A percentile compares a stretch with the other conserved stretches of the same genome.
phyloP scores from a whole-genome alignment of 2,329 filamentous ascomycete species.

The Grosmannia huntii region DNA sequence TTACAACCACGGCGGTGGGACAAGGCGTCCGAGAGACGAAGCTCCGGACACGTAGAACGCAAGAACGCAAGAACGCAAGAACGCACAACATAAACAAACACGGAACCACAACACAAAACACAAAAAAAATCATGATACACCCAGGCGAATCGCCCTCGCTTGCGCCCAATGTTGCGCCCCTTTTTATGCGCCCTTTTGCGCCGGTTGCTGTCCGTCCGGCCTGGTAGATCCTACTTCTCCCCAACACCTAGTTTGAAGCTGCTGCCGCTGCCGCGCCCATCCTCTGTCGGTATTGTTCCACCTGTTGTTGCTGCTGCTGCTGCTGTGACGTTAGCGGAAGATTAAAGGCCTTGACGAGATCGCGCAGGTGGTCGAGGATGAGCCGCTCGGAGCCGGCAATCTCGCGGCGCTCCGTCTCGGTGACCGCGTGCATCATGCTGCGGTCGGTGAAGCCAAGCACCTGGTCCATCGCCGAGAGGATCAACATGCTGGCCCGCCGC shows the following conservation, averaged over 20 bases:
- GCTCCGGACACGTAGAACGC: neutral
- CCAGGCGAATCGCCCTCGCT: neutral
- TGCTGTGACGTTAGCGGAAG: too few species aligned
- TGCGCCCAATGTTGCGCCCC: neutral
- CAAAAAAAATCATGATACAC: neutral
- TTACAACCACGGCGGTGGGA: neutral
- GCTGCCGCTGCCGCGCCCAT: neutral
- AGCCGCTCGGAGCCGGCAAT: conserved; percentile 20
- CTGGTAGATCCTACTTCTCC: neutral
- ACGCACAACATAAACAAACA: neutral
- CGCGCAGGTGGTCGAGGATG: conserved; percentile 16
- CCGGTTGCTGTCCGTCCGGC: neutral
- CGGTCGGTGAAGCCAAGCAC: conserved; percentile 33
- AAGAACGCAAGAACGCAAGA: neutral
- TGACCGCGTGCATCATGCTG: conserved; percentile 20
- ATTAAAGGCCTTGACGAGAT: conserved; percentile 12
- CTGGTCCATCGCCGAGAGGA: conserved; percentile 37
- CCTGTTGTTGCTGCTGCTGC: conserved; percentile 8
- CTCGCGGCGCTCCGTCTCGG: conserved; percentile 17
- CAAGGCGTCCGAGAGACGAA: neutral
- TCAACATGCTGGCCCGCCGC: conserved; percentile 30
- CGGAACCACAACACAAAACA: neutral
- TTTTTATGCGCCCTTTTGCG: neutral
- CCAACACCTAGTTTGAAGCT: neutral
- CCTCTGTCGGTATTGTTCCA: neutral